These are phyloP conservation scores for Penicillium sp. DNA, from an alignment of 2,329 filamentous ascomycete species.

Conservation along the genomic window DNA sequence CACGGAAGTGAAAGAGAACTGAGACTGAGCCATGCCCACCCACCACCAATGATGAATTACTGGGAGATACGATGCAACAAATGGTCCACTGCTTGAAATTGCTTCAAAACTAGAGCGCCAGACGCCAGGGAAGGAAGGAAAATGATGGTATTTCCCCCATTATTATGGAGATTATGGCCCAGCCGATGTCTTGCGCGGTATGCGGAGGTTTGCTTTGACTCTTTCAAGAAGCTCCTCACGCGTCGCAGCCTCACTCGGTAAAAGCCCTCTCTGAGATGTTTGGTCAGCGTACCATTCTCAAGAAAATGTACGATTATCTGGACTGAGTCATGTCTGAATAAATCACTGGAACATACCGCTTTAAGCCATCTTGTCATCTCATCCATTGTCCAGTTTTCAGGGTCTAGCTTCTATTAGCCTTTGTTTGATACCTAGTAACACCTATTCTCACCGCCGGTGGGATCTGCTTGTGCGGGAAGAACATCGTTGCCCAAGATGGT, in stretches of 20 bases:
- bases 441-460: constrained; percentile 63
- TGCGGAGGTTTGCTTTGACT: constrained; percentile 66
- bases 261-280: constrained; percentile 58
- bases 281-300: constrained; percentile 6
- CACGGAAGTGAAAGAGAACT: not conserved
- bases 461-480: constrained; percentile 73
- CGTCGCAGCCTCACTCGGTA: constrained; percentile 59
- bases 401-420: constrained; percentile 48
- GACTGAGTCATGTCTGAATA: not conserved
- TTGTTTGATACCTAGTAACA: not conserved
- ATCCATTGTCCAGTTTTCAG: constrained; percentile 71
- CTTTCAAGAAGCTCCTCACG: constrained; percentile 66
- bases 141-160: not conserved
- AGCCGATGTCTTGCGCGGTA: constrained; percentile 33
- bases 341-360: constrained; percentile 59
- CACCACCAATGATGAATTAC: not conserved
- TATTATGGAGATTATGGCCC: constrained; percentile 4
- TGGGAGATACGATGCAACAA: not conserved
- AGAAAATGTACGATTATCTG: not conserved
- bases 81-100: not conserved
- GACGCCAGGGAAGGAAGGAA: not conserved
- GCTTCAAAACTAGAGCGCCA: not conserved
- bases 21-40: not conserved
- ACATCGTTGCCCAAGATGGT: constrained; percentile 82
- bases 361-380: constrained; percentile 80